phyloP scores from a whole-genome alignment of 1,139 yeast genomes.

The Pichia sp. region DNA sequence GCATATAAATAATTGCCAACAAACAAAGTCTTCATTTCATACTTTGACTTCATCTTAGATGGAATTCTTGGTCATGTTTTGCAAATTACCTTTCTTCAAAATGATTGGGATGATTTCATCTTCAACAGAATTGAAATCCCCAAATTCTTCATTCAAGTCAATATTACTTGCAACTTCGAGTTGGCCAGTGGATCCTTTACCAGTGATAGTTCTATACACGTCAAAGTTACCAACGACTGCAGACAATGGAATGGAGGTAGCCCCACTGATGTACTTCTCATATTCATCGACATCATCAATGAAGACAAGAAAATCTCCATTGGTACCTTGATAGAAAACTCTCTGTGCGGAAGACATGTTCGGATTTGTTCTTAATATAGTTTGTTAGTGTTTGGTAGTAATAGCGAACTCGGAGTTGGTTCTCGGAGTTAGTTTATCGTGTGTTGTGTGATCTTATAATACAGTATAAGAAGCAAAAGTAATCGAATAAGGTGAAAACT shows the following conservation, averaged over 20 bases:
- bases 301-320: constrained; percentile 56
- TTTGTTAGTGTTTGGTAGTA: background rate
- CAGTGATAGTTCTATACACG: constrained; percentile 51
- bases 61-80: constrained; percentile 6
- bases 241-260: constrained; percentile 45
- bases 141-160: constrained; percentile 62
- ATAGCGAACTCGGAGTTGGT: too few species aligned
- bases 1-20: too few species aligned
- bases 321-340: constrained; percentile 57
- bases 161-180: constrained; percentile 66
- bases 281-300: constrained; percentile 47
- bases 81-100: constrained; percentile 45
- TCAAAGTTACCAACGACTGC: constrained; percentile 61
- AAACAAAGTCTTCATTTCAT: too few species aligned
- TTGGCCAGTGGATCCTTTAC: constrained; percentile 63
- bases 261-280: constrained; percentile 39
- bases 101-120: constrained; percentile 45
- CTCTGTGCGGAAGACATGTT: constrained; percentile 26
- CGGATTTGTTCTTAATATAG: background rate
- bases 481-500: too few species aligned
- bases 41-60: too few species aligned
- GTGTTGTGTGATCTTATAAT: too few species aligned
- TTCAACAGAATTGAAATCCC: constrained; percentile 31
- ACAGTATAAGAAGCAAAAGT: too few species aligned
- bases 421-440: background rate